Conservation (phyloP, 2,329 filamentous ascomycete genomes). For the Alternaria sp. region DNA sequence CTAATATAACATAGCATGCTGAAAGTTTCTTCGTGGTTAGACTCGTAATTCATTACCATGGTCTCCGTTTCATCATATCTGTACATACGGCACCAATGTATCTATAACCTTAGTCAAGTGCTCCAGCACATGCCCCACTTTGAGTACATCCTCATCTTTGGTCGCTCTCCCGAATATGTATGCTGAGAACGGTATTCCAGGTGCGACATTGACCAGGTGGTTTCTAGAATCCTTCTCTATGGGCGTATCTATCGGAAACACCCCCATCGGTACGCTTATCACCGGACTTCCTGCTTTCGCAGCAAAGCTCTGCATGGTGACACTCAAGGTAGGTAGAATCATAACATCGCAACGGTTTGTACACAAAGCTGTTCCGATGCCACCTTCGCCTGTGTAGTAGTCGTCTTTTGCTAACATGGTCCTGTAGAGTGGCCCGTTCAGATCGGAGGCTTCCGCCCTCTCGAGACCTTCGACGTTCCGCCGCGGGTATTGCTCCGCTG, state of each 20-base stretch:
- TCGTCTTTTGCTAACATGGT: conserved; percentile 59
- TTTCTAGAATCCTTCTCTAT: conserved; percentile 53
- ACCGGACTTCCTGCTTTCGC: conserved; percentile 60
- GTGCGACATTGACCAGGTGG: conserved; percentile 59
- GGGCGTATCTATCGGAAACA: conserved; percentile 56
- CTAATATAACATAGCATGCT: neutral
- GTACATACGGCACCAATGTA: conserved; percentile 11
- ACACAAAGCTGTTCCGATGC: conserved; percentile 64
- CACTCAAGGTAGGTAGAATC: conserved; percentile 64
- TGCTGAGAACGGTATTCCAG: conserved; percentile 58
- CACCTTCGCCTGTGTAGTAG: conserved; percentile 63
- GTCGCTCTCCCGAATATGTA: conserved; percentile 17
- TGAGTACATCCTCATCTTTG: conserved; percentile 16
- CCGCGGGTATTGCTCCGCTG: conserved; percentile 65
- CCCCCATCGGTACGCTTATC: conserved; percentile 68
- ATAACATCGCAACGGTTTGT: conserved; percentile 66
- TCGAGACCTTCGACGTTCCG: conserved; percentile 57
- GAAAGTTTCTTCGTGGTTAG: neutral
- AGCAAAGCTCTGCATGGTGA: conserved; percentile 50
- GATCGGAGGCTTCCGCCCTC: conserved; percentile 51
- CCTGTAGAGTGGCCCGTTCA: conserved; percentile 61
- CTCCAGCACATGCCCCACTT: conserved; percentile 17
- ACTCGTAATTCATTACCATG: too few relatives aligned
- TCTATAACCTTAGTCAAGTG: neutral
- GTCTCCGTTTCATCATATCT: neutral